Evolutionary conservation across 2,329 filamentous ascomycete species (phyloP), one percentile per base, ranked within the genome.

Genomic region (Davidsoniella eucalypti): DNA sequence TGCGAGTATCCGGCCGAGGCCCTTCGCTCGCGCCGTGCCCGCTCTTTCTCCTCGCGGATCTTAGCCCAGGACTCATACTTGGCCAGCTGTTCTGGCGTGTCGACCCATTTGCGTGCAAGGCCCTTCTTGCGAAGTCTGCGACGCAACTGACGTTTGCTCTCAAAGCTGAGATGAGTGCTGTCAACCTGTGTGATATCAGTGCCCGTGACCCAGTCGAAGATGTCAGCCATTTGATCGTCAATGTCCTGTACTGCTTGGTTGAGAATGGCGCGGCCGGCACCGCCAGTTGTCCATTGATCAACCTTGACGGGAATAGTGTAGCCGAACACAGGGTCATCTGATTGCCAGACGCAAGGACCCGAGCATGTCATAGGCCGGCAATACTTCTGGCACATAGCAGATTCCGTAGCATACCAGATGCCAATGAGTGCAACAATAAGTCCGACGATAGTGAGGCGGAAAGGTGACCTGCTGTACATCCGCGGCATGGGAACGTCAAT

Each of bases 241-340:
- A 68, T 54, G 36, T 73, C 67, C 46, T 75, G 69, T 4, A 58
- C 56, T 1, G 65, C 55, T 41, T 61, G 59, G n/a, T 59, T 59
- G 12, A 62, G 60, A 3, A 68, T 41, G 1, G 55, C 57, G 37
- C 72, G 69, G 4, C 71, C 72, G 33, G 61, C 62, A 1, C 75
- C 75, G 14, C 72, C 70, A 0, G 72, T 74, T 7, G 66, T 58
- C 76, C 76, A 80, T 56, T 80, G 69, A 58, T 81, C 76, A 10
- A 80, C 57, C 63, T 80, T 80, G 51, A 77, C 70, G 2, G 77
- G 76, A 43, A 80, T 66, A 1, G 75, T 73, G 38, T 65, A 67
- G n/a, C 76, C 76, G 60, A 76, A 80, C 23, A 69, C 69, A 0
- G 77, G 77, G 58, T 80, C 76, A 43, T 73, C 67, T 9, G 69